Conservation (phyloP, 2,329 filamentous ascomycete genomes). For the Venturiaceae sp. region DNA sequence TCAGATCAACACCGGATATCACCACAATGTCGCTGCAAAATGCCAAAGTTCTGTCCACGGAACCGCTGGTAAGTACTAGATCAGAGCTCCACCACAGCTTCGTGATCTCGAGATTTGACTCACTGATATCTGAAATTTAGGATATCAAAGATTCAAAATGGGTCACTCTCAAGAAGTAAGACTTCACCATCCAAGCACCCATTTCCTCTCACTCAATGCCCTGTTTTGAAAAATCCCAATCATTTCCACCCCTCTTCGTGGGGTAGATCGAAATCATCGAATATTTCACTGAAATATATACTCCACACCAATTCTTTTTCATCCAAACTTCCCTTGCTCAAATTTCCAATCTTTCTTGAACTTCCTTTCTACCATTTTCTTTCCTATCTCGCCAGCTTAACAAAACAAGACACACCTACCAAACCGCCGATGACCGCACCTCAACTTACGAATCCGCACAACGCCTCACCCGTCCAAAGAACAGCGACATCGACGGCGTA, state of each 20-base stretch:
- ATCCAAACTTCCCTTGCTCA: background rate
- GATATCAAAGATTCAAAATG: conserved; percentile 29
- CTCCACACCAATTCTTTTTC: too few species aligned
- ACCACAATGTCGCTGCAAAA: conserved; percentile 10
- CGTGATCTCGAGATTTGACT: background rate
- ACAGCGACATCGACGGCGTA: conserved; percentile 58
- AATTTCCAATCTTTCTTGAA: background rate
- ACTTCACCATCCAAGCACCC: background rate
- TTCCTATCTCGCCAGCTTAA: background rate
- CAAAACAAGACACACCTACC: conserved; percentile 39
- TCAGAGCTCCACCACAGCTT: background rate
- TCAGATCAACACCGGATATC: background rate
- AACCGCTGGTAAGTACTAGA: conserved; percentile 21
- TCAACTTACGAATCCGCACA: conserved; percentile 66
- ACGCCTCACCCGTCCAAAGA: conserved; percentile 55
- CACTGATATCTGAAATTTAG: conserved; percentile 13
- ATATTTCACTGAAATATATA: too few species aligned
- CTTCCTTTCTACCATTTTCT: background rate
- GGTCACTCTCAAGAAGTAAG: conserved; percentile 28
- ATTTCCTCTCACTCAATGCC: background rate
- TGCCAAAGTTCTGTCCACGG: conserved; percentile 23
- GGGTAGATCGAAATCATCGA: too few species aligned
- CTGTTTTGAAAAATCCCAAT: background rate
- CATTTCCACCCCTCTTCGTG: too few species aligned
- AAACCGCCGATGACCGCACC: conserved; percentile 47